Conservation (phyloP, 371 early-diverging fungal genomes). For the Mortierella polycephala region DNA sequence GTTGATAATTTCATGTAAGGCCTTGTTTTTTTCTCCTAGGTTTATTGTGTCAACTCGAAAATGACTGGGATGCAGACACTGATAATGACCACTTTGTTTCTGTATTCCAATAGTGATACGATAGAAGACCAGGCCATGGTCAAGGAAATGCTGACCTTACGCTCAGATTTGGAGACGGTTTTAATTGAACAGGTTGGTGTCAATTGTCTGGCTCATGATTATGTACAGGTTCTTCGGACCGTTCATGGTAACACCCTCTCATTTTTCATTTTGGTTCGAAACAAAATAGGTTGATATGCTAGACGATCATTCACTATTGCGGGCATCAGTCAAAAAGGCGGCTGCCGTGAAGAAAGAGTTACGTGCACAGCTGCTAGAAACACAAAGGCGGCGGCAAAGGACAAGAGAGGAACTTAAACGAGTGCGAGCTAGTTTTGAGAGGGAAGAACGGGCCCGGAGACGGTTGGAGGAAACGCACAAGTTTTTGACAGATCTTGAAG, state of each 20-base stretch:
- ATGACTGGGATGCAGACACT: not conserved
- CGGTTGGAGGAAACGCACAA: constrained; percentile 47
- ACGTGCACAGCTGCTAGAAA: constrained; percentile 32
- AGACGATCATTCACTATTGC: constrained; percentile 38
- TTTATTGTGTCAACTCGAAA: too few species aligned
- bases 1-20: constrained; percentile 44
- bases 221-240: too few species aligned
- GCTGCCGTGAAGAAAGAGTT: constrained; percentile 45
- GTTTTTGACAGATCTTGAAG: constrained; percentile 47
- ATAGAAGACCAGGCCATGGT: constrained; percentile 32
- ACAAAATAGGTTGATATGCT: constrained; percentile 40
- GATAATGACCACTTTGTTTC: not conserved
- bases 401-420: constrained; percentile 29
- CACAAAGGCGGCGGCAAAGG: constrained; percentile 36
- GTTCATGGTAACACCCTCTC: too few species aligned
- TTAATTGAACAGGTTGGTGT: constrained; percentile 44
- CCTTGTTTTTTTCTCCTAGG: not conserved
- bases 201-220: not conserved
- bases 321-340: constrained; percentile 45
- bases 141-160: constrained; percentile 20
- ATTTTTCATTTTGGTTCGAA: too few species aligned
- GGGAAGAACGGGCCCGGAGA: constrained; percentile 40
- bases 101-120: constrained; percentile 14
- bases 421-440: constrained; percentile 38
- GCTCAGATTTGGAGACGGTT: constrained; percentile 36